Base-by-base conservation (phyloP, 768 basidiomycete species). In the Russula olivacea region DNA sequence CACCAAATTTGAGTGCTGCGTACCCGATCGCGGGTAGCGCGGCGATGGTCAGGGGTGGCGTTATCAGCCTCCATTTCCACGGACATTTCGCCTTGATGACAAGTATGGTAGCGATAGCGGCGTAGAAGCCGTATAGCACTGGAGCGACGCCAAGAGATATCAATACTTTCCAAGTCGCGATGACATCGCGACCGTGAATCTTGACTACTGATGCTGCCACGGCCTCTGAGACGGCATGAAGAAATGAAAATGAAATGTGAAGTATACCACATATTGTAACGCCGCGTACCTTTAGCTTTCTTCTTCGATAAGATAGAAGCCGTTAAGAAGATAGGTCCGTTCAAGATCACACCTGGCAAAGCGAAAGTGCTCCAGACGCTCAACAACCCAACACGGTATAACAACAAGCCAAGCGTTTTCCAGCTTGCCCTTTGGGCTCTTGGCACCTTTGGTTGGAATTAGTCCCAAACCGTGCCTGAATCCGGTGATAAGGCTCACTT, bases 161-260 rank as follows among this genome's bases (percentile, higher is more conserved):
- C 34, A 98, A 80, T 36, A 98, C 85, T 72, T 98, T 98, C 95
- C 95, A 98, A 4, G 93, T 91, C 0, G 92, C 94, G 21, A 98
- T 78, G 25, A 98, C 96, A 71, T 98, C 95, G 41, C 90, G 83
- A 25, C 87, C 95, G 17, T 90, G 89, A 59, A 98, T 85, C 76
- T 98, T 98, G 71, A 98, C 95, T 8, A 82, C 85, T 17, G 95
- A 97, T 11, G 89, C 93, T 36, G 94, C 96, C 63, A 98, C 86
- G 8, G 95, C 95, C 82, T 94, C 95, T 97, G 75, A 9, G n/a
- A 41, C 36, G 45, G 36, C 25, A 23, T 49, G 34, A 53, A n/a
- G 32, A 49, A 23, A 59, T 59, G 49, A 36, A 49, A 23, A 59
- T 59, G 49, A 36, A 34, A 12, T 17, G 11, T 17, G 53, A 50